Percentiles rank a stretch among this genome's conserved stretches.
Evolutionary conservation across 805 yeast genomes (phyloP).

Genomic region (Candida ovalis): DNA sequence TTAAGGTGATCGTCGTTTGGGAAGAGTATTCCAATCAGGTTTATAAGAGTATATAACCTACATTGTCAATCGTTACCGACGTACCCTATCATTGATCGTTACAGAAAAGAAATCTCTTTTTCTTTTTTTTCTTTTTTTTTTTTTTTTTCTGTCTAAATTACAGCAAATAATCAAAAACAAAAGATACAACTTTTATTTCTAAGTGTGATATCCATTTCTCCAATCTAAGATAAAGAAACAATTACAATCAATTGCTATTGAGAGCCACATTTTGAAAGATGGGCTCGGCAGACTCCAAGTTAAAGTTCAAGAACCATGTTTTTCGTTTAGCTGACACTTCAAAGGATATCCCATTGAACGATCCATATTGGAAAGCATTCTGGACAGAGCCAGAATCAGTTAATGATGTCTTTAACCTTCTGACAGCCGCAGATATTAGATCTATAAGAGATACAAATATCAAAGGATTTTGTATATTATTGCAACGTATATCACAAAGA

Average conservation of each 20-base stretch:
- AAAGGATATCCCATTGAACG: constrained; percentile 32
- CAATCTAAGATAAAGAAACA: not conserved
- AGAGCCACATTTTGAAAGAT: constrained; percentile 31
- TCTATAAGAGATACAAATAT: constrained; percentile 55
- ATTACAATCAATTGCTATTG: not conserved
- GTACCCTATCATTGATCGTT: too few species aligned
- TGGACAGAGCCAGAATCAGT: constrained; percentile 49
- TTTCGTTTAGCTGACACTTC: constrained; percentile 50
- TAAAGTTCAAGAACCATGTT: constrained; percentile 57
- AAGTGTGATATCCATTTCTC: too few species aligned
- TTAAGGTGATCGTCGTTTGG: too few species aligned
- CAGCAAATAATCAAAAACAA: too few species aligned
- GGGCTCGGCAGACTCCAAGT: constrained; percentile 74
- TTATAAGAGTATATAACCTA: too few species aligned
- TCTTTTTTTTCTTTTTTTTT: too few species aligned
- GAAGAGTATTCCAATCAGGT: too few species aligned
- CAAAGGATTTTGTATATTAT: constrained; percentile 51
- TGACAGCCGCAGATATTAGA: constrained; percentile 57
- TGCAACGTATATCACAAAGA: constrained; percentile 38
- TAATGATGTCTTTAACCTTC: constrained; percentile 53
- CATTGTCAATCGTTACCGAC: not conserved
- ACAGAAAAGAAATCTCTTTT: not conserved
- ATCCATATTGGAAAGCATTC: constrained; percentile 40
- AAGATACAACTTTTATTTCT: too few species aligned
- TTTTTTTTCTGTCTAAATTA: too few species aligned